These are phyloP conservation scores for Breviolum minutum DNA, from an alignment of 73 alveolate genomes.

Conservation along the genomic window DNA sequence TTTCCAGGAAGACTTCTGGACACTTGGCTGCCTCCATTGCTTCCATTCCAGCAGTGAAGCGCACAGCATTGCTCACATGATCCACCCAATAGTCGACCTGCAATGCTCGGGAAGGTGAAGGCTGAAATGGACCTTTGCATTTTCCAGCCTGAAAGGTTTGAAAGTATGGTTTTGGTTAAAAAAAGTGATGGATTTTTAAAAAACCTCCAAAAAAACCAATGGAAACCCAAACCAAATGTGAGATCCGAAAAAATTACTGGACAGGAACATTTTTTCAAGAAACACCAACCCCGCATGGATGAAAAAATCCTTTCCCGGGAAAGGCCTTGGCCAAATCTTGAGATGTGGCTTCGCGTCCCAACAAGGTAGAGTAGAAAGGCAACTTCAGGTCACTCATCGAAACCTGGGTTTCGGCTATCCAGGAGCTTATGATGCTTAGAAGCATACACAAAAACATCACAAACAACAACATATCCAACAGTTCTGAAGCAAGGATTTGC, in stretches of 20 bases:
- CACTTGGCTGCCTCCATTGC: conserved; percentile 24
- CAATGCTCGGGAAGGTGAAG: not conserved
- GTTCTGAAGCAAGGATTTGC: too few species aligned
- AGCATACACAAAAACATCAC: not conserved
- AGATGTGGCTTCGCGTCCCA: conserved; percentile 35
- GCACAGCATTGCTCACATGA: conserved; percentile 48
- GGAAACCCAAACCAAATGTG: too few species aligned
- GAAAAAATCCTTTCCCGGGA: not conserved
- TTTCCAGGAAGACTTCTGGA: conserved; percentile 49
- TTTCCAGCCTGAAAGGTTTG: not conserved
- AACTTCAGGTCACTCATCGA: conserved; percentile 12
- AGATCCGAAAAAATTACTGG: too few species aligned
- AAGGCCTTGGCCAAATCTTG: conserved; percentile 39
- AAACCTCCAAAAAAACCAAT: not conserved
- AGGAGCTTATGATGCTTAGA: not conserved
- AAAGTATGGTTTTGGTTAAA: not conserved
- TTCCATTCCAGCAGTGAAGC: conserved; percentile 57
- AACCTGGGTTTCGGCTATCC: too few species aligned
- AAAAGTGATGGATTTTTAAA: too few species aligned
- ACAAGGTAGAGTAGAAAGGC: conserved; percentile 46
- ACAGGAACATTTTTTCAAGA: not conserved
- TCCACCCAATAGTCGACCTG: conserved; percentile 68
- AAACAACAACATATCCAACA: too few species aligned
- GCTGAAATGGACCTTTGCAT: not conserved
- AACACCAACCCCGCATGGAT: not conserved